Conservation (phyloP, 441 rosid genomes). For the Brassica hybrid region DNA sequence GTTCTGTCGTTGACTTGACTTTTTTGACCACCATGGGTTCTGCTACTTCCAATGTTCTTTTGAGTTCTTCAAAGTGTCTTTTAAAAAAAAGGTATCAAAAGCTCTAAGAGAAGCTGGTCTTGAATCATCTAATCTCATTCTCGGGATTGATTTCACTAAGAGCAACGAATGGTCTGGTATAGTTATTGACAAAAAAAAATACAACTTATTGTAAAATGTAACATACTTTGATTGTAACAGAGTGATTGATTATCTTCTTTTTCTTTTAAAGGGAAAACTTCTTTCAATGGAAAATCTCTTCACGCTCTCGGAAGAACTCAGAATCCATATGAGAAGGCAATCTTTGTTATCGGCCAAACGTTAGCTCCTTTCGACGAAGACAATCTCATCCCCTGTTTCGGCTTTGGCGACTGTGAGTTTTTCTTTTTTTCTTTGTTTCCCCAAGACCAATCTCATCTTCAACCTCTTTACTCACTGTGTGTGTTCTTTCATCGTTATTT, state of each 20-base stretch:
- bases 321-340: constrained; percentile 86
- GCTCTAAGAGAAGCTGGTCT: constrained; percentile 79
- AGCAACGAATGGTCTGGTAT: constrained; percentile 97
- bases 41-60: constrained; percentile 23
- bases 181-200: not conserved
- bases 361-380: constrained; percentile 91
- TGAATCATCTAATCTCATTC: constrained; percentile 90
- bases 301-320: constrained; percentile 63
- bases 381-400: constrained; percentile 82
- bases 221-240: not conserved
- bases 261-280: constrained; percentile 45
- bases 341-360: constrained; percentile 79
- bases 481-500: not conserved
- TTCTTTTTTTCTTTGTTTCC: not conserved
- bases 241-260: not conserved
- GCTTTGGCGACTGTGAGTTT: constrained; percentile 69
- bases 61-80: constrained; percentile 14
- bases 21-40: not conserved
- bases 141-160: constrained; percentile 92
- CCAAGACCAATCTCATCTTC: not conserved
- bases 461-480: not conserved
- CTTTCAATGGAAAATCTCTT: constrained; percentile 68
- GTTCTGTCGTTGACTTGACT: constrained; percentile 32
- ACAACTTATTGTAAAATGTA: not conserved
- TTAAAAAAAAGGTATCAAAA: constrained; percentile 55